These are phyloP conservation scores for Dujonia santamariae DNA, from an alignment of 1,139 yeast species.

Conservation along the genomic window DNA sequence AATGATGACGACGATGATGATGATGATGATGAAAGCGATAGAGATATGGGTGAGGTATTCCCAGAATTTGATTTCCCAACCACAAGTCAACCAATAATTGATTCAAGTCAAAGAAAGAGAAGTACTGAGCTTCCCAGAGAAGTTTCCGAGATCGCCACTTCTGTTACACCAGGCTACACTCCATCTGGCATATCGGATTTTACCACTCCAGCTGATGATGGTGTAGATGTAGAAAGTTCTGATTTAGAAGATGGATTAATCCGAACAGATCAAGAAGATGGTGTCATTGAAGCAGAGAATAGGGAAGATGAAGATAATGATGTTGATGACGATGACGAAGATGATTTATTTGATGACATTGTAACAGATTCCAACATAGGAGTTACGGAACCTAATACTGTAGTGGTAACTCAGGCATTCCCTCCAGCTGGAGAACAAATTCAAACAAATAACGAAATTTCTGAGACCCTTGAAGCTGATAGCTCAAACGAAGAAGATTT, in stretches of 20 bases:
- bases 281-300: neutral
- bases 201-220: no score
- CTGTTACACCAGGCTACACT: neutral
- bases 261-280: conserved; percentile 11
- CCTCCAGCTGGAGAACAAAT: neutral
- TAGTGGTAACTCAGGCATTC: neutral
- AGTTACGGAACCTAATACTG: neutral
- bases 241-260: conserved; percentile 8
- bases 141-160: neutral
- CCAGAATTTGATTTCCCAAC: conserved; percentile 10
- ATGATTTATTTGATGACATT: conserved; percentile 13
- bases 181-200: neutral
- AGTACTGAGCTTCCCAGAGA: conserved; percentile 14
- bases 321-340: conserved; percentile 10
- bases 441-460: neutral
- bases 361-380: neutral
- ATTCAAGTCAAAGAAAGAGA: neutral
- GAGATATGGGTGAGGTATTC: conserved; percentile 9
- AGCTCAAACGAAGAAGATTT: conserved; percentile 13
- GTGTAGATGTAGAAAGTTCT: neutral
- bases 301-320: conserved; percentile 7
- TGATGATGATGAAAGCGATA: conserved; percentile 12
- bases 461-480: neutral
- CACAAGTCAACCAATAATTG: neutral
- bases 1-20: conserved; percentile 21